Evolutionary conservation across 306 rosid species (phyloP).

Genomic region (Prunus mira): DNA sequence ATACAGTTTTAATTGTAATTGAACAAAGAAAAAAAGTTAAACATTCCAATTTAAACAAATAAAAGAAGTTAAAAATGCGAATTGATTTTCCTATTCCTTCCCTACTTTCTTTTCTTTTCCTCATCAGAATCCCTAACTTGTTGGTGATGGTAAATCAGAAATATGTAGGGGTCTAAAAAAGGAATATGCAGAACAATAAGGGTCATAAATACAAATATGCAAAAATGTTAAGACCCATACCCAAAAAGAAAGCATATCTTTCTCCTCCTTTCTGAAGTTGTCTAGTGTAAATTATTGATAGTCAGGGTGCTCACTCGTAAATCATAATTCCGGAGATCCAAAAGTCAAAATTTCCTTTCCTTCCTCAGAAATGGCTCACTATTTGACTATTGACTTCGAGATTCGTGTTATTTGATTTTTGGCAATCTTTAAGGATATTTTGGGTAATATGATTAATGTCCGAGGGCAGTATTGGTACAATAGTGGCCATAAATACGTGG

Average conservation of each 20-base stretch:
- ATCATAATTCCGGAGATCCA: not conserved
- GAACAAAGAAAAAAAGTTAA: not conserved
- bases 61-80: not conserved
- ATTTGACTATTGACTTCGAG: conserved; percentile 21
- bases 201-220: too few relatives aligned
- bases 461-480: conserved; percentile 14
- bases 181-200: too few relatives aligned
- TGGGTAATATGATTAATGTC: not conserved
- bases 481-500: conserved; percentile 23
- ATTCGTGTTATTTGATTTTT: not conserved
- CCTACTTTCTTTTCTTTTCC: not conserved
- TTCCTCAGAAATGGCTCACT: not conserved
- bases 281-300: too few relatives aligned
- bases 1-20: not conserved
- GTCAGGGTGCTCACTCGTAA: not conserved
- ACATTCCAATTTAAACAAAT: not conserved
- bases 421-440: not conserved
- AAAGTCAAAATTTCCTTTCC: conserved; percentile 14
- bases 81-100: not conserved
- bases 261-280: too few relatives aligned
- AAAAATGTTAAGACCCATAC: too few relatives aligned
- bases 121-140: not conserved
- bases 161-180: too few relatives aligned
- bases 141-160: not conserved
- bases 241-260: too few relatives aligned